Evolutionary conservation across 1,284 basidiomycete genomes (phyloP).

Genomic region (Golubevia sp.): DNA sequence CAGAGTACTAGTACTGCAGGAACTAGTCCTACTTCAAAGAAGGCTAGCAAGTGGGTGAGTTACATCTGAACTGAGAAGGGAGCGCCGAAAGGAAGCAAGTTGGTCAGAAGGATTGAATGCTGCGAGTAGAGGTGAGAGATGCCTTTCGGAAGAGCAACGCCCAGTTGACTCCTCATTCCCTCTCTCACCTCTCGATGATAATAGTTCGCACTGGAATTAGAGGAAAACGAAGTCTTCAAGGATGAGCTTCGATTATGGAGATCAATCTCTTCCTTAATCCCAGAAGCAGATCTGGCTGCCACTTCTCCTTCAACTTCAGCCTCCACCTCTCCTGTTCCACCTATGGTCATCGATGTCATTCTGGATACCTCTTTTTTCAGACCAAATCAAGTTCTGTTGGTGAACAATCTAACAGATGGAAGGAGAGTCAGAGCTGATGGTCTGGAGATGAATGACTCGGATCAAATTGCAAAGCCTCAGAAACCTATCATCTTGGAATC

Average conservation of each 20-base stretch:
- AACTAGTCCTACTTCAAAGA: background rate
- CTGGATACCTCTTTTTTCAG: constrained; percentile 49
- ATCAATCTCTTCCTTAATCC: constrained; percentile 35
- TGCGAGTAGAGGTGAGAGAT: no score
- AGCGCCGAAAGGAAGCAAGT: no score
- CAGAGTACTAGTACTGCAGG: no score
- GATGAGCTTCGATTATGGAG: constrained; percentile 59
- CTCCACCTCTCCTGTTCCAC: constrained; percentile 23
- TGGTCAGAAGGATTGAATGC: no score
- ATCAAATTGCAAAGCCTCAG: background rate
- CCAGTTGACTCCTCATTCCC: no score
- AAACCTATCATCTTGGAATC: constrained; percentile 1
- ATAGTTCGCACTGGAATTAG: constrained; percentile 62
- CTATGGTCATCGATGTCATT: constrained; percentile 58
- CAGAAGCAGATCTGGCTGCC: constrained; percentile 1
- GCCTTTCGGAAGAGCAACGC: no score
- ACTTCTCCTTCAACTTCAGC: constrained; percentile 4
- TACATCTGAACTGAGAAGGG: background rate
- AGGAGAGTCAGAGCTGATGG: constrained; percentile 22
- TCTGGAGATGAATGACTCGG: background rate
- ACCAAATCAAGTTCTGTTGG: constrained; percentile 44
- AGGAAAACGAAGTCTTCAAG: constrained; percentile 55
- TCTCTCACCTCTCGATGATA: background rate
- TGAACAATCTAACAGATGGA: constrained; percentile 27
- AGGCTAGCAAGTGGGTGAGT: constrained; percentile 1